Conservation (phyloP, 257 asterid species). For the Solanum arcanum region DNA sequence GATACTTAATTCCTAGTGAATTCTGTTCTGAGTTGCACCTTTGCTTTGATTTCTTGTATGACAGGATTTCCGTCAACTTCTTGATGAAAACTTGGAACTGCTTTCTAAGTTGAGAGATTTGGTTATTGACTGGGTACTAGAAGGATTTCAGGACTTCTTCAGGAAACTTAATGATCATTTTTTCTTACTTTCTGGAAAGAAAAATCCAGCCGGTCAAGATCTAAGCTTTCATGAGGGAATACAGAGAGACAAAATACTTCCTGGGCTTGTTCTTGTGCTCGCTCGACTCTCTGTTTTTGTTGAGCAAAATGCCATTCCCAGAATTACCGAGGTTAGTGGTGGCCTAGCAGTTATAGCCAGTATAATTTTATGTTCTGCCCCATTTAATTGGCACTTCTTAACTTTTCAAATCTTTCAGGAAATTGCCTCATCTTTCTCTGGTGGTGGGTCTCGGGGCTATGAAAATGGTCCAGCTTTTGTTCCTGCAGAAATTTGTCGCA, state of each 20-base stretch:
- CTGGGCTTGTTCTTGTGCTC: constrained; percentile 88
- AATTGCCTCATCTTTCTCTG: constrained; percentile 68
- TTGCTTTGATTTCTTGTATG: constrained; percentile 4
- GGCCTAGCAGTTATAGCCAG: neutral
- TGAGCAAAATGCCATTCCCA: constrained; percentile 75
- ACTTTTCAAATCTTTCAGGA: constrained; percentile 43
- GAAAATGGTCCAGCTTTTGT: constrained; percentile 62
- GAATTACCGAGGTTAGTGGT: constrained; percentile 68
- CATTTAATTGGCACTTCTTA: neutral
- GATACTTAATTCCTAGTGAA: neutral
- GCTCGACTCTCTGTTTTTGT: constrained; percentile 58
- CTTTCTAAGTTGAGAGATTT: constrained; percentile 60
- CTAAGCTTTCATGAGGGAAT: constrained; percentile 37
- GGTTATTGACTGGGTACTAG: constrained; percentile 68
- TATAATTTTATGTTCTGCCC: neutral
- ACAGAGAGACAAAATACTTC: constrained; percentile 51
- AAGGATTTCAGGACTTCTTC: constrained; percentile 93
- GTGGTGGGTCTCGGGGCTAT: constrained; percentile 51
- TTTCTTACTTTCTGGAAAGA: constrained; percentile 68
- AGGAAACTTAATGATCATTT: constrained; percentile 54
- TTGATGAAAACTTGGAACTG: constrained; percentile 61
- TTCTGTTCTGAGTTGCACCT: neutral
- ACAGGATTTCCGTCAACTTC: constrained; percentile 73
- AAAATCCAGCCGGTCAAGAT: constrained; percentile 32
- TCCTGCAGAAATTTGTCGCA: constrained; percentile 78